Base-by-base conservation (phyloP, 1,139 yeast genomes). In the Candida dubliniensis region DNA sequence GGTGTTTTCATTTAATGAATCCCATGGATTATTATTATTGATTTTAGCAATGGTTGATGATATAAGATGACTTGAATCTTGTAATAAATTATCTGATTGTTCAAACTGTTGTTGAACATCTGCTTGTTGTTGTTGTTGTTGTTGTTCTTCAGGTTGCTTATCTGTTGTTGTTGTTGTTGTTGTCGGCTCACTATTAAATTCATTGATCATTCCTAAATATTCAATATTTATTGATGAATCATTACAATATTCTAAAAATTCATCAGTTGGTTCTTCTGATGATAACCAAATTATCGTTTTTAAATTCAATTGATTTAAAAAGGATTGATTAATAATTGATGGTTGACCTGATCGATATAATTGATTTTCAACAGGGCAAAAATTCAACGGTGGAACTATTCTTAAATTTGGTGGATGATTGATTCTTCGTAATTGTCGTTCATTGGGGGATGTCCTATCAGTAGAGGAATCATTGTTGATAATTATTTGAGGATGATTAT, bases 271-370 rank as follows among this genome's bases (percentile, higher is more conserved):
- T 60, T 93, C 99, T 61, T 93, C 99, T 35, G 87, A 85, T 0
- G 97, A 96, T 36, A 93, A 72, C 99, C 99, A 93, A 9, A 93
- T 77, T 31, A 93, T 86, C 2, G 95, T 87, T 48, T 82, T 83
- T 43, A 93, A 71, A 49, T 85, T 76, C 46, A 93, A 71, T 53
- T 87, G 86, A 50, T 82, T 76, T 32, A 93, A 66, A 59, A 93
- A 93, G 40, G 93, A 84, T 61, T 90, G 93, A 64, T 90, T 91
- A 48, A 91, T 85, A 26, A 91, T 85, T n/a, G 95, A 83, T n/a
- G 99, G 98, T 63, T 90, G 97, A 0, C 98, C 98, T 11, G 95
- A 84, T 37, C 99, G 70, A 63, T 90, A 93, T 41, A 93, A 69
- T 53, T 84, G 83, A 45, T 83, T 76, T 59, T 93, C 98, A 11